phyloP scores from a whole-genome alignment of 2,329 filamentous ascomycete genomes.

The Xylaria sp. region DNA sequence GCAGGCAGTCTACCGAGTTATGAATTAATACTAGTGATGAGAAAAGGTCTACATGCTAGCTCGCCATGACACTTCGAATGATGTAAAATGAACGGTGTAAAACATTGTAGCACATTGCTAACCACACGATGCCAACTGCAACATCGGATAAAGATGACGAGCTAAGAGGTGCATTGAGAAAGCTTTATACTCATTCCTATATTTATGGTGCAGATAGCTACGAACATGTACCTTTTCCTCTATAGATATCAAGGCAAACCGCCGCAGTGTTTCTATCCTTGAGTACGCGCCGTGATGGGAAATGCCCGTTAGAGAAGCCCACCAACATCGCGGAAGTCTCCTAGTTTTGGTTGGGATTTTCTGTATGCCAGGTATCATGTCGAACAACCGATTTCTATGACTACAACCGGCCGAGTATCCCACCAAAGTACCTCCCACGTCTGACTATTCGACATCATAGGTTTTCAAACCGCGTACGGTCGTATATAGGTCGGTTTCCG shows the following conservation, averaged over 20 bases:
- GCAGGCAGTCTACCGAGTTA: background rate
- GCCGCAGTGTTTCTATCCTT: conserved; percentile 11
- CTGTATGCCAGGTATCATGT: background rate
- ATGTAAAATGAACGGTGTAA: background rate
- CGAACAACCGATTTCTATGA: background rate
- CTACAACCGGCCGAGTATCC: background rate
- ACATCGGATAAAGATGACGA: background rate
- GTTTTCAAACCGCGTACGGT: conserved; percentile 48
- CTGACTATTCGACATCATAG: conserved; percentile 29
- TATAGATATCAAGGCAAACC: conserved; percentile 13
- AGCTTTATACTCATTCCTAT: conserved; percentile 22
- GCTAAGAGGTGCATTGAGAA: background rate
- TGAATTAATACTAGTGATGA: background rate
- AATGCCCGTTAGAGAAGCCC: background rate
- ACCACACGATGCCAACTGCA: background rate
- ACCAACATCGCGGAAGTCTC: conserved; percentile 4
- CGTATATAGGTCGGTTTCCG: conserved; percentile 47
- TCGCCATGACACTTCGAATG: background rate
- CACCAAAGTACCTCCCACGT: background rate
- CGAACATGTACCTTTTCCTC: conserved; percentile 12
- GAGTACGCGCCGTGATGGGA: conserved; percentile 2
- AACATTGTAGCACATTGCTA: background rate
- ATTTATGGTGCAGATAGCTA: conserved; percentile 29
- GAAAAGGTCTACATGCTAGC: background rate
- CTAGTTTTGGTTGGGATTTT: background rate